These are phyloP conservation scores for Favolaschia claudopus DNA, from an alignment of 768 basidiomycete genomes.

Conservation along the genomic window DNA sequence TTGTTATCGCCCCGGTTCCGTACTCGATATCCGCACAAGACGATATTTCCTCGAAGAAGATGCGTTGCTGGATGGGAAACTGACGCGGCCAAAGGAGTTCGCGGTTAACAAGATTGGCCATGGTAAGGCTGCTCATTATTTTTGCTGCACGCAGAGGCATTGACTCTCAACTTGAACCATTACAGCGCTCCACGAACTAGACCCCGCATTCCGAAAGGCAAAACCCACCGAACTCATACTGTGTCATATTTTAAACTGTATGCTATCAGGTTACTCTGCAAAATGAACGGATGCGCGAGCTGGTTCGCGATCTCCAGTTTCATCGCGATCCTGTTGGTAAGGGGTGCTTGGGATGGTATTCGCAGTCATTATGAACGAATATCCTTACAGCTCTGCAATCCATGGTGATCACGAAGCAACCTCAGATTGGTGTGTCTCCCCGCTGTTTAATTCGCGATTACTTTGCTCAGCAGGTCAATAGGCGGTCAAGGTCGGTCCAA, in stretches of 20 bases:
- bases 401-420: conserved; percentile 97
- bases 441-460: neutral
- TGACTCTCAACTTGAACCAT: neutral
- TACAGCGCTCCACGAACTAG: conserved; percentile 83
- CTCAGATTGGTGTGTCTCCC: conserved; percentile 68
- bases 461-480: neutral
- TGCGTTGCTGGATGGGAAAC: conserved; percentile 73
- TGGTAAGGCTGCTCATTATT: conserved; percentile 58
- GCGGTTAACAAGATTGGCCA: conserved; percentile 97
- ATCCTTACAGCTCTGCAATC: conserved; percentile 75
- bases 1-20: too few species aligned
- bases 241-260: neutral
- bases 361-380: neutral
- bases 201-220: conserved; percentile 73
- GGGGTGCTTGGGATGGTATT: conserved; percentile 24
- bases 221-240: neutral
- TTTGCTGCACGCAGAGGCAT: neutral
- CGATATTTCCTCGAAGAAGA: conserved; percentile 94
- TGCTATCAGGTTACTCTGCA: conserved; percentile 68
- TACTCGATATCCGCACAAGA: too few species aligned
- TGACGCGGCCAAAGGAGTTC: conserved; percentile 73
- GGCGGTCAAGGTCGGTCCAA: conserved; percentile 72
- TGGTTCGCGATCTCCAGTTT: conserved; percentile 82
- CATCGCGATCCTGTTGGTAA: conserved; percentile 86
- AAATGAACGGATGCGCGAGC: conserved; percentile 69